Conservation (phyloP, 495 filamentous ascomycete genomes). For the Aspergillus olivimuriae region DNA sequence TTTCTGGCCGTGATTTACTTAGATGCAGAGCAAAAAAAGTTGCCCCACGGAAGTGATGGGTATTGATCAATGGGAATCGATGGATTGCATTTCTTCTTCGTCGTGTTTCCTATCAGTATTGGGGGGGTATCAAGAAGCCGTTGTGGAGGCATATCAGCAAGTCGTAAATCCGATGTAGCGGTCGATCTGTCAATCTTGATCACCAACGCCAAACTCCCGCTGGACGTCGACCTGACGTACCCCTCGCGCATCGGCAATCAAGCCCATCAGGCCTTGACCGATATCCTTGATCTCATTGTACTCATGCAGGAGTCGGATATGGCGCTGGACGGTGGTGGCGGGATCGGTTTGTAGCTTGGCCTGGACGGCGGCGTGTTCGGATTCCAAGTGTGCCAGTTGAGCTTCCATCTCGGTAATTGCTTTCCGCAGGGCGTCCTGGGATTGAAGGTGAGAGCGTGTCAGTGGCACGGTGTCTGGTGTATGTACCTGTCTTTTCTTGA, state of each 20-base stretch:
- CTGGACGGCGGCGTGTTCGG: conserved; percentile 25
- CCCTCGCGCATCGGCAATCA: conserved; percentile 66
- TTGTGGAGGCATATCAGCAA: too few species aligned
- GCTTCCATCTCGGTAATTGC: conserved; percentile 32
- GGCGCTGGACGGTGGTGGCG: conserved; percentile 48
- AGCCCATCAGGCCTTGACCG: conserved; percentile 63
- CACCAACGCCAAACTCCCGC: conserved; percentile 45
- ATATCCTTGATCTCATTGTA: conserved; percentile 79
- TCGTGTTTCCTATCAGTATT: too few species aligned
- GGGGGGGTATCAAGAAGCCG: too few species aligned
- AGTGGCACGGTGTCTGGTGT: background rate
- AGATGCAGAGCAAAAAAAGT: too few species aligned
- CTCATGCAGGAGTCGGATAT: conserved; percentile 62
- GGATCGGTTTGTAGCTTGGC: conserved; percentile 29
- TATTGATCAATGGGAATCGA: too few species aligned
- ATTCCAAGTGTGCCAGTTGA: conserved; percentile 23
- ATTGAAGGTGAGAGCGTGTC: background rate
- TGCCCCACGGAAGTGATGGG: too few species aligned
- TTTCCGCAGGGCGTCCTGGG: conserved; percentile 21
- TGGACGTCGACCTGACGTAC: conserved; percentile 57
- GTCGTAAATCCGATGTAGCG: background rate
- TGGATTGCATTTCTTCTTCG: too few species aligned
- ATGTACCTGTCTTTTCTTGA: too few species aligned
- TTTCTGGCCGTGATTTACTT: too few species aligned
- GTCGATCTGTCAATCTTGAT: conserved; percentile 25